Percentiles rank a stretch among this genome's conserved stretches.
These are phyloP conservation scores for Fusarium sulawesiense DNA, from an alignment of 2,329 filamentous ascomycete genomes.

Conservation along the genomic window DNA sequence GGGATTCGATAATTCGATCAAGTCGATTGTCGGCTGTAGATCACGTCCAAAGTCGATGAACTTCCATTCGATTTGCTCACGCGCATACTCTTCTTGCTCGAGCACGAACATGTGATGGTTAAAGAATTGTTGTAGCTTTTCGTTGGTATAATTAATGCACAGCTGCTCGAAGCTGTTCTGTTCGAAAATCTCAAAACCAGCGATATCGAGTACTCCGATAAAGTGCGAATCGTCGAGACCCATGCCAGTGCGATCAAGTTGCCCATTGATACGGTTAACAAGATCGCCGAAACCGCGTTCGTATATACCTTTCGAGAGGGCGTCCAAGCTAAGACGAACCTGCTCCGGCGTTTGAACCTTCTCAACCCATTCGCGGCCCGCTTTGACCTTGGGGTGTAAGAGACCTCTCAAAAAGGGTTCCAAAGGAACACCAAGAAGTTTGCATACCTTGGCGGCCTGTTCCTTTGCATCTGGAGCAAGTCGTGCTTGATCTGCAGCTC, in stretches of 20 bases:
- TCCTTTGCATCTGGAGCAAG: constrained; percentile 79
- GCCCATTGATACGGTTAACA: constrained; percentile 89
- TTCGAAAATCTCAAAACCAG: constrained; percentile 98
- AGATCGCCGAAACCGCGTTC: constrained; percentile 95
- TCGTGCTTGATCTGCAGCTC: constrained; percentile 89
- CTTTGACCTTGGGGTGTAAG: constrained; percentile 93
- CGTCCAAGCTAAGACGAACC: constrained; percentile 88
- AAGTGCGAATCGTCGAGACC: constrained; percentile 91
- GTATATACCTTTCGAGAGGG: constrained; percentile 96
- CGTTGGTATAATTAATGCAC: constrained; percentile 99
- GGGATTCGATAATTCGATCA: constrained; percentile 95
- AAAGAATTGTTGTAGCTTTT: constrained; percentile 99
- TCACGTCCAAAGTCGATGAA: constrained; percentile 99
- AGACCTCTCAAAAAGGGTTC: constrained; percentile 90
- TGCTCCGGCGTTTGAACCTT: constrained; percentile 98
- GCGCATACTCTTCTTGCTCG: constrained; percentile 96
- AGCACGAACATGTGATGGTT: constrained; percentile 99
- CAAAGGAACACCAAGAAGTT: constrained; percentile 82
- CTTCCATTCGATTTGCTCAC: constrained; percentile 99
- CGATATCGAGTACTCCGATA: constrained; percentile 98
- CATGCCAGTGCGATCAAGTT: constrained; percentile 87
- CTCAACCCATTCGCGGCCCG: constrained; percentile 97
- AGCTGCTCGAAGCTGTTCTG: constrained; percentile 98
- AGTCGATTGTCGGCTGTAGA: constrained; percentile 94
- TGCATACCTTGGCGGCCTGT: constrained; percentile 82